These are phyloP conservation scores for Fusarium pilosicola DNA, from an alignment of 2,329 filamentous ascomycete genomes.

Conservation along the genomic window DNA sequence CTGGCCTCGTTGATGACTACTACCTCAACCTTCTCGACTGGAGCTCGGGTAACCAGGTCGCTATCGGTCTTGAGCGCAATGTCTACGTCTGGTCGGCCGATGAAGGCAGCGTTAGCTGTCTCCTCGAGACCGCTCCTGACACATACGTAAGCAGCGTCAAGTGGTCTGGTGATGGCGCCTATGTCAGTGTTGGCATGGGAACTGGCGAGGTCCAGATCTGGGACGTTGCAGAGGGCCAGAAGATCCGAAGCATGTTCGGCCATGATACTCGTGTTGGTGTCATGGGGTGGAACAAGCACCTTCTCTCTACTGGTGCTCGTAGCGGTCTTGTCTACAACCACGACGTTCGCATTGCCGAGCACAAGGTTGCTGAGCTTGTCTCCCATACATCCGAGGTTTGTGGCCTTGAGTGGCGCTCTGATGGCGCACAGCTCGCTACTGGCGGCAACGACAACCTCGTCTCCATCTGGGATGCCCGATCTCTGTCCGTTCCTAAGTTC, in stretches of 20 bases:
- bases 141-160: constrained; percentile 99
- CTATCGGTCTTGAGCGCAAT: constrained; percentile 94
- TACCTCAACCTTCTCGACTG: constrained; percentile 99
- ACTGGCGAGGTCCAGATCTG: constrained; percentile 98
- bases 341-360: constrained; percentile 95
- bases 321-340: constrained; percentile 98
- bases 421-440: constrained; percentile 95
- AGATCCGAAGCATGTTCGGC: constrained; percentile 98
- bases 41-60: constrained; percentile 97
- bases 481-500: constrained; percentile 93
- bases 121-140: constrained; percentile 87
- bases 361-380: constrained; percentile 97
- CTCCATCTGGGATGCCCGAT: constrained; percentile 98
- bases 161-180: constrained; percentile 97
- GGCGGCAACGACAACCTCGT: constrained; percentile 99
- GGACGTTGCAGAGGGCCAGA: constrained; percentile 94
- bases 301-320: constrained; percentile 92
- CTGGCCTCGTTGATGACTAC: constrained; percentile 96
- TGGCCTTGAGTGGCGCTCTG: constrained; percentile 95
- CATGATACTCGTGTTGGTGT: constrained; percentile 97
- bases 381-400: constrained; percentile 98
- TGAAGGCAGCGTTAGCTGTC: constrained; percentile 85
- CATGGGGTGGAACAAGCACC: constrained; percentile 99
- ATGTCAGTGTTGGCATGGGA: constrained; percentile 93
- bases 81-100: constrained; percentile 99